phyloP scores from a whole-genome alignment of 768 basidiomycete species.

The Hericium rajendrae region DNA sequence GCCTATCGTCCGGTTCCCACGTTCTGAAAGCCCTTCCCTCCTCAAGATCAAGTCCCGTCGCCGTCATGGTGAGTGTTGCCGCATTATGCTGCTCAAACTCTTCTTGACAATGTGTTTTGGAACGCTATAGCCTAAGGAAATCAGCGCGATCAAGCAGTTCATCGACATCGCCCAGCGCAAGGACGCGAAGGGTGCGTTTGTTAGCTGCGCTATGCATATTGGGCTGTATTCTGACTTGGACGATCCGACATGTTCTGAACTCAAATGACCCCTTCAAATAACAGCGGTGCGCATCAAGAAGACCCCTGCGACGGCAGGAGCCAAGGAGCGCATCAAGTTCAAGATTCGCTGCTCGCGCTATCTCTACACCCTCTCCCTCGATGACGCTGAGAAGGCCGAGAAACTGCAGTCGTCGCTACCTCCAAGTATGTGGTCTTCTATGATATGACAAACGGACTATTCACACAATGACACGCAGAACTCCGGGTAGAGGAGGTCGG shows the following conservation, averaged over 20 bases:
- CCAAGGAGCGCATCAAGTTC: constrained; percentile 89
- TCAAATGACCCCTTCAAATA: constrained; percentile 1
- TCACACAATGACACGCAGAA: constrained; percentile 31
- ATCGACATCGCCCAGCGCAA: constrained; percentile 94
- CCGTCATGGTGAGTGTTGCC: not conserved
- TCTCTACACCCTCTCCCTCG: constrained; percentile 93
- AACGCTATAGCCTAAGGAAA: constrained; percentile 77
- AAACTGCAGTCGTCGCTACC: constrained; percentile 93
- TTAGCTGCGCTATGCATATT: not conserved
- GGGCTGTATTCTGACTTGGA: not conserved
- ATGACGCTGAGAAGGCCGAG: constrained; percentile 97
- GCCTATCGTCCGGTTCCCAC: not conserved
- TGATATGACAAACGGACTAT: not conserved
- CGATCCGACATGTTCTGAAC: too few relatives aligned
- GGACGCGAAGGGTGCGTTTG: constrained; percentile 85
- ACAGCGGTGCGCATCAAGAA: constrained; percentile 98
- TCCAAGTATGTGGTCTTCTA: constrained; percentile 55
- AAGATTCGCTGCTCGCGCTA: constrained; percentile 96
- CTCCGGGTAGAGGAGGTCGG: constrained; percentile 65
- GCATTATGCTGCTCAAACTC: not conserved
- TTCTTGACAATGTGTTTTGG: not conserved
- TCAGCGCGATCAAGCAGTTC: constrained; percentile 97
- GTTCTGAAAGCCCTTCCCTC: not conserved
- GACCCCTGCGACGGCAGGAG: constrained; percentile 57
- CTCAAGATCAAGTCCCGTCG: not conserved